phyloP scores from a whole-genome alignment of 257 asterid species.

The Lithospermum erythrorhizon region DNA sequence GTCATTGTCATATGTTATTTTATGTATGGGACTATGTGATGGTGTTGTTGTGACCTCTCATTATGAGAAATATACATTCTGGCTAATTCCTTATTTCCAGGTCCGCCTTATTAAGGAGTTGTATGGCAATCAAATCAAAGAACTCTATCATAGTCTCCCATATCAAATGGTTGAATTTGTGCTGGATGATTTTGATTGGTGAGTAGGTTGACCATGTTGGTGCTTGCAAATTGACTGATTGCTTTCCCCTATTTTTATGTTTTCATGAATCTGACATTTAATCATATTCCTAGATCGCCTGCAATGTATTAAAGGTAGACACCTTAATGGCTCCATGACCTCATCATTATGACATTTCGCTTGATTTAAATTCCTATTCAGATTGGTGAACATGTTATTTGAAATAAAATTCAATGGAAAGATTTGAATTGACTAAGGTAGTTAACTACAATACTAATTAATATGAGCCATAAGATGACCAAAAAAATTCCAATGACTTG shows the following conservation, averaged over 20 bases:
- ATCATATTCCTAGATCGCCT: no score
- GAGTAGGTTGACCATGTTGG: constrained; percentile 15
- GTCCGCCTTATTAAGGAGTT: constrained; percentile 88
- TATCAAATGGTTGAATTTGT: constrained; percentile 75
- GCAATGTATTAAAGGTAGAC: no score
- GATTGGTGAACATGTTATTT: neutral
- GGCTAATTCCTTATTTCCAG: constrained; percentile 26
- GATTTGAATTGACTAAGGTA: neutral
- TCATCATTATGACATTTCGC: neutral
- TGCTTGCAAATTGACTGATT: neutral
- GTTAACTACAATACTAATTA: neutral
- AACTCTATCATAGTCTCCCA: constrained; percentile 87
- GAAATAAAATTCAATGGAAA: neutral
- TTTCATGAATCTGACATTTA: neutral
- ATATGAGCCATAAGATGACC: no score
- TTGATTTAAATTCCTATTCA: neutral
- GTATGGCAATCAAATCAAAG: constrained; percentile 90
- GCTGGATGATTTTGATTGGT: constrained; percentile 76
- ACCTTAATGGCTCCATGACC: no score
- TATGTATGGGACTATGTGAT: neutral
- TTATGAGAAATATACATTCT: neutral
- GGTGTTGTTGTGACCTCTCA: neutral
- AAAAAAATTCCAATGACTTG: neutral
- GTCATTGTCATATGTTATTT: neutral
- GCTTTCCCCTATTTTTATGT: neutral